A percentile compares a stretch with the other conserved stretches of the same genome.
phyloP scores from a whole-genome alignment of 176 grass and related monocot genomes.

The Oryza nivara region DNA sequence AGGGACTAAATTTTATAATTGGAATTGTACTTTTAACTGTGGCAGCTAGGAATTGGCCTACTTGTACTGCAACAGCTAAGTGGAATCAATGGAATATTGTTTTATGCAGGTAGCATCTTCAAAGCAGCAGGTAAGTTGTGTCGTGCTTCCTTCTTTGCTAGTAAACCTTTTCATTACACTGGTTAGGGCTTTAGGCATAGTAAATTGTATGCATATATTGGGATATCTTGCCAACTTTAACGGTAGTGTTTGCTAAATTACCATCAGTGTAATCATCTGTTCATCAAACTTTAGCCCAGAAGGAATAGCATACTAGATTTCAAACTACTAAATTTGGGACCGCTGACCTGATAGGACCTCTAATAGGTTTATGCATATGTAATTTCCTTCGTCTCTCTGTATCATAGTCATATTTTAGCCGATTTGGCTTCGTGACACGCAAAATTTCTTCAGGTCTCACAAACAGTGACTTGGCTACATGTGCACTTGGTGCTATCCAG shows the following conservation, averaged over 20 bases:
- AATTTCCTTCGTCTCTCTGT: not conserved
- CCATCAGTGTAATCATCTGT: not conserved
- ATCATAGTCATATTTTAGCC: not conserved
- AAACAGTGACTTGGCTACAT: conserved; percentile 88
- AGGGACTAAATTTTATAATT: not conserved
- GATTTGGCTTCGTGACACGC: not conserved
- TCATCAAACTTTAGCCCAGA: not conserved
- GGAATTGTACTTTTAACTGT: not conserved
- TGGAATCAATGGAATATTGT: conserved; percentile 87
- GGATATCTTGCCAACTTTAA: not conserved
- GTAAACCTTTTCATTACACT: not conserved
- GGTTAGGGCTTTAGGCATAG: not conserved
- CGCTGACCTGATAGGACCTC: not conserved
- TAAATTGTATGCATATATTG: not conserved
- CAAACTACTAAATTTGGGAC: not conserved
- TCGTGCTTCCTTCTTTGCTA: not conserved
- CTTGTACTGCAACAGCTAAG: conserved; percentile 89
- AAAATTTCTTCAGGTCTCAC: conserved; percentile 72
- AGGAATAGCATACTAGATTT: not conserved
- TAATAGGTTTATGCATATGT: not conserved
- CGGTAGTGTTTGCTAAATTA: not conserved
- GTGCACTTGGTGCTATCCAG: conserved; percentile 96
- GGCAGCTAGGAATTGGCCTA: conserved; percentile 83
- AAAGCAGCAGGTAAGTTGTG: conserved; percentile 70
- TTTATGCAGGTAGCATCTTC: conserved; percentile 92